A percentile compares a stretch with the other conserved stretches of the same genome.
Evolutionary conservation across 352 stramenopile genomes (phyloP).

Genomic region (Pythium utonaiense): DNA sequence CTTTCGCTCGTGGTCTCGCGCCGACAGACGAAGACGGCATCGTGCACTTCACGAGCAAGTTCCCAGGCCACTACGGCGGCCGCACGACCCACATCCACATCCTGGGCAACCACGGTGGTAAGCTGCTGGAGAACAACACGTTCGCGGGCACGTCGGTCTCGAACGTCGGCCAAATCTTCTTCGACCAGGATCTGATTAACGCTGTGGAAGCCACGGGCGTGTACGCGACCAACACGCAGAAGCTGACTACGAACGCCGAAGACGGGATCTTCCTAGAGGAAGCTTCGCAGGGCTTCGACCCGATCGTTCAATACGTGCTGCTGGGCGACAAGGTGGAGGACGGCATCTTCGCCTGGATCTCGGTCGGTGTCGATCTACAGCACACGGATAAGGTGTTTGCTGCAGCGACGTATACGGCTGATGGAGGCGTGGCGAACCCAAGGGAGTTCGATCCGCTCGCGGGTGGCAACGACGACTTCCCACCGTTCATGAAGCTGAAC

Average conservation of each 20-base stretch:
- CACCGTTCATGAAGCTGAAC: constrained; percentile 6
- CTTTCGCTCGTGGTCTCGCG: constrained; percentile 4
- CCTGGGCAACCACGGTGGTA: constrained; percentile 13
- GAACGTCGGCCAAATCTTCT: constrained; percentile 12
- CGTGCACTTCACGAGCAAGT: constrained; percentile 16
- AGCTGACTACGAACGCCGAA: constrained; percentile 25
- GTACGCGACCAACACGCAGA: constrained; percentile 25
- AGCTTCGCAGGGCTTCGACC: constrained; percentile 26
- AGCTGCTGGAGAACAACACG: constrained; percentile 12
- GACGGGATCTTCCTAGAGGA: constrained; percentile 31
- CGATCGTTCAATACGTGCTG: constrained; percentile 31
- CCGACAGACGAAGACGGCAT: constrained; percentile 8
- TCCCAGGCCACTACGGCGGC: constrained; percentile 11
- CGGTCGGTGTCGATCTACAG: constrained; percentile 29
- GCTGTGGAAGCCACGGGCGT: constrained; percentile 1
- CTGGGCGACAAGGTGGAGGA: constrained; percentile 29
- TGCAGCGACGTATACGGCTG: constrained; percentile 18
- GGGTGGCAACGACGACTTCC: background rate
- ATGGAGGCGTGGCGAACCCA: constrained; percentile 5
- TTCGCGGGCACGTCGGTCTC: constrained; percentile 5
- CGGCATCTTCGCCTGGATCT: constrained; percentile 33
- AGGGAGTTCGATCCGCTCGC: background rate
- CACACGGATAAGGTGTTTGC: constrained; percentile 17
- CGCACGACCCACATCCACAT: constrained; percentile 14
- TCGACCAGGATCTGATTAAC: constrained; percentile 9